Evolutionary conservation across 2,329 filamentous ascomycete species (phyloP), one percentile per base, ranked within the genome.

Genomic region (Neocatenulostroma microsporum): DNA sequence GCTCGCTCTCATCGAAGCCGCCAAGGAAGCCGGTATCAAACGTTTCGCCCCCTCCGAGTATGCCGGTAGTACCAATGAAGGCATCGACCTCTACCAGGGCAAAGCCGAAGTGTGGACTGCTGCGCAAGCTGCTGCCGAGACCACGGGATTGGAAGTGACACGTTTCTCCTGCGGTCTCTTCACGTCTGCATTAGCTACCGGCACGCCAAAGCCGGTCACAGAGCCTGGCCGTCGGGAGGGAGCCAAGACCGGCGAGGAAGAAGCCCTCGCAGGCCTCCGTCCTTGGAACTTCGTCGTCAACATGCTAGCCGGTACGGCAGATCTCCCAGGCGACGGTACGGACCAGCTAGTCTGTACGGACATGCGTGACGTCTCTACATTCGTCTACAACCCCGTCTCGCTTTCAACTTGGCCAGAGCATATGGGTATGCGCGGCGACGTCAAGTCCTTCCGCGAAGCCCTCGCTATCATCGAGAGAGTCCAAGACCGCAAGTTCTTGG

Each of bases 11-110:
- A 62, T 80, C 32, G 68, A 76, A 17, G 78, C 75, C 0, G 70
- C 74, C 14, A 60, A 73, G 24, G 69, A 69, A 5, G 74, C 74
- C 0, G 73, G 74, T 1, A 76, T 81, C 6, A 70, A 70, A 46
- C 67, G 74, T 5, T 80, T 75, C 48, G 65, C 77, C 0, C 74
- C 76, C 1, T 73, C 70, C 29, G 78, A 82, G 44, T 81, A 68
- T 43, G 68, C 53, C 2, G 39, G 44, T 3, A 24, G 21, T 2
- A 39, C 38, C 5, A 48, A 53, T 30, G 47, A 50, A n/a, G 46
- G 43, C 13, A 37, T 56, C 11, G 51, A 55, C 23, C 21, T 50
- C 14, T 57, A 51, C 32, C 34, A 28, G 5, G 32, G 36, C 11
- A 56, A 58, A 37, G 42, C 39, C 5, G 36, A 35, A 2, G 52